Percentiles rank a stretch among this genome's conserved stretches.
phyloP scores from a whole-genome alignment of 1,284 basidiomycete species.

The Rhodofomes roseus region DNA sequence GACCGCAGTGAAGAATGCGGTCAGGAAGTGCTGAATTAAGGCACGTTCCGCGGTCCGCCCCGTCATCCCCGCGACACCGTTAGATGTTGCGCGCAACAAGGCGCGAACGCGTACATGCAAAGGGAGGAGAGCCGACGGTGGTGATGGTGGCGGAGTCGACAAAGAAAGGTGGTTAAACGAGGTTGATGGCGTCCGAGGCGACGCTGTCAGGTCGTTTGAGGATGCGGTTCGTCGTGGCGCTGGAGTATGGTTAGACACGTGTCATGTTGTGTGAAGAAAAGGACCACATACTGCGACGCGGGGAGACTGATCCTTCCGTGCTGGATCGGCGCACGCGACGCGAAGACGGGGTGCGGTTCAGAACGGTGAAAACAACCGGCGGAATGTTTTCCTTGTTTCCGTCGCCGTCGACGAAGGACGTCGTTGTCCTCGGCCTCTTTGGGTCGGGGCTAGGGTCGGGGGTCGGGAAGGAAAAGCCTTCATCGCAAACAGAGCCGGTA shows the following conservation, averaged over 20 bases:
- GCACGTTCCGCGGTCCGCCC: conserved; percentile 63
- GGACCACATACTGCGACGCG: conserved; percentile 20
- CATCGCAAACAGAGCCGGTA: conserved; percentile 15
- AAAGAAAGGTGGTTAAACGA: conserved; percentile 40
- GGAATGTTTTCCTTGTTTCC: conserved; percentile 75
- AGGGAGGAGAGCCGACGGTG: conserved; percentile 49
- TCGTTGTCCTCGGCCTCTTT: conserved; percentile 55
- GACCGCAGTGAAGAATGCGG: conserved; percentile 37
- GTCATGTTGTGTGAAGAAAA: conserved; percentile 9
- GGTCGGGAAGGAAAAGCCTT: conserved; percentile 36
- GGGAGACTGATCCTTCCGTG: conserved; percentile 43
- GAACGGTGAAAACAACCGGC: conserved; percentile 41
- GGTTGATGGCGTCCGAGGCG: conserved; percentile 34
- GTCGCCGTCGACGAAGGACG: conserved; percentile 42
- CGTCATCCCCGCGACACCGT: conserved; percentile 46
- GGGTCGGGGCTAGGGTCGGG: conserved; percentile 61
- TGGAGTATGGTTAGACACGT: conserved; percentile 13
- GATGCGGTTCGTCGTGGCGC: conserved; percentile 46
- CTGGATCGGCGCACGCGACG: conserved; percentile 46
- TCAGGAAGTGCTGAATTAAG: conserved; percentile 54
- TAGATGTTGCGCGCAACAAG: conserved; percentile 66
- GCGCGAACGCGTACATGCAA: conserved; percentile 63
- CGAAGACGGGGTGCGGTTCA: conserved; percentile 32
- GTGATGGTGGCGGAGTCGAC: conserved; percentile 56
- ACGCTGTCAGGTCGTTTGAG: conserved; percentile 32